These are phyloP conservation scores for Garcia nutans DNA, from an alignment of 345 rosid species.

Conservation along the genomic window DNA sequence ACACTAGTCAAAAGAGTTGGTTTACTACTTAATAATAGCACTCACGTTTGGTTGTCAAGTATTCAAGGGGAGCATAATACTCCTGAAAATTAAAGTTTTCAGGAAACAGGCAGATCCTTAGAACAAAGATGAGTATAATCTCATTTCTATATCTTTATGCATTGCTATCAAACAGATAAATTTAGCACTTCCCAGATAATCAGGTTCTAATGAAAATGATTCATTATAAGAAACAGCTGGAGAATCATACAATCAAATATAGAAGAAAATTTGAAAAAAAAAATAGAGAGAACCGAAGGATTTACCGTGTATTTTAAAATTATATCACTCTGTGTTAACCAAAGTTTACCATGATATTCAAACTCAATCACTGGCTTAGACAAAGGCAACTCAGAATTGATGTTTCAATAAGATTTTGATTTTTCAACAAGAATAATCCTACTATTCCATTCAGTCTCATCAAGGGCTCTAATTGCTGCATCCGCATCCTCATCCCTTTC, in stretches of 20 bases:
- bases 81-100: too few relatives aligned
- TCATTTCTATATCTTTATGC: too few relatives aligned
- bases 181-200: neutral
- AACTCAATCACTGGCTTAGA: too few relatives aligned
- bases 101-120: too few relatives aligned
- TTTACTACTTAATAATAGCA: too few relatives aligned
- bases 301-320: neutral
- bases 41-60: too few relatives aligned
- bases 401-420: constrained; percentile 22
- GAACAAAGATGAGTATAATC: too few relatives aligned
- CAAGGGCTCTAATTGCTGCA: constrained; percentile 33
- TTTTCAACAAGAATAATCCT: constrained; percentile 31
- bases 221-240: neutral
- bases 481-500: constrained; percentile 24
- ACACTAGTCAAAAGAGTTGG: too few relatives aligned
- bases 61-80: too few relatives aligned
- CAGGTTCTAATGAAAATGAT: neutral
- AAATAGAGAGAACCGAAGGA: neutral
- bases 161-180: neutral
- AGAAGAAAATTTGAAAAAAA: neutral
- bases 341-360: neutral
- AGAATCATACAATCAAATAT: neutral
- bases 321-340: neutral
- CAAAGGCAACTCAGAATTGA: neutral
- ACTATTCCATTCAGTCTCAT: constrained; percentile 36